Conservation (phyloP, 441 rosid genomes). For the Biscutella laevigata region DNA sequence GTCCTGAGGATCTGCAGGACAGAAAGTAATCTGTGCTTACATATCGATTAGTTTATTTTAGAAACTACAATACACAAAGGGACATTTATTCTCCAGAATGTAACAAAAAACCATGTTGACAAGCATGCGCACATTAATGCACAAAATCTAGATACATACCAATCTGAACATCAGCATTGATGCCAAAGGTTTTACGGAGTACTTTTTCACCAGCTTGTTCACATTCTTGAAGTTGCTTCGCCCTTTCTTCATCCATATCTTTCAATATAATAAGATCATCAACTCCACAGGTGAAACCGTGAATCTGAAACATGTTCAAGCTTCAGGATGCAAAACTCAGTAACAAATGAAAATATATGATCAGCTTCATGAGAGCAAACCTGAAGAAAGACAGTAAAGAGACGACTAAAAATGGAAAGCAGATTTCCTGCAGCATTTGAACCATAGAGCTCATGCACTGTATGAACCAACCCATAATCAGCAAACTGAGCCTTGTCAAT, state of each 20-base stretch:
- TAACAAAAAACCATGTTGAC: slow-evolving; percentile 12
- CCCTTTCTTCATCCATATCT: slow-evolving; percentile 60
- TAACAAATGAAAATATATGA: slow-evolving; percentile 7
- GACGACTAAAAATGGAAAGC: slow-evolving; percentile 84
- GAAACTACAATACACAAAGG: slow-evolving; percentile 3
- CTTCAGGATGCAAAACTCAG: slow-evolving; percentile 25
- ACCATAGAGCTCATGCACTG: slow-evolving; percentile 94
- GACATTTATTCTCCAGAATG: slow-evolving; percentile 5
- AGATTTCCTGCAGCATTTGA: slow-evolving; percentile 79
- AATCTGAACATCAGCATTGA: slow-evolving; percentile 38
- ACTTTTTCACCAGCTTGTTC: slow-evolving; percentile 63
- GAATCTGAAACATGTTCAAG: slow-evolving; percentile 56
- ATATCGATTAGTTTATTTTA: slow-evolving; percentile 3
- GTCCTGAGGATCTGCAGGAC: slow-evolving; percentile 50
- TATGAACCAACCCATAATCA: slow-evolving; percentile 91
- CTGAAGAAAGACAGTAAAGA: slow-evolving; percentile 90
- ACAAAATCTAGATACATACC: slow-evolving; percentile 35
- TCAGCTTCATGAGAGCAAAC: slow-evolving; percentile 31
- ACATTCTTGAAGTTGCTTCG: slow-evolving; percentile 65
- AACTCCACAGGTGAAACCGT: slow-evolving; percentile 98
- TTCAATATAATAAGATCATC: slow-evolving; percentile 83
- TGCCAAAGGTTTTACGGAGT: slow-evolving; percentile 65
- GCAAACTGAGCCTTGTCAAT: slow-evolving; percentile 99
- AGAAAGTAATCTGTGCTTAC: slow-evolving; percentile 4
- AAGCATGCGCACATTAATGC: slow-evolving; percentile 4